Percentiles rank a stretch among this genome's conserved stretches.
These are phyloP conservation scores for Tuber microsphaerosporum DNA, from an alignment of 495 filamentous ascomycete genomes.

Conservation along the genomic window DNA sequence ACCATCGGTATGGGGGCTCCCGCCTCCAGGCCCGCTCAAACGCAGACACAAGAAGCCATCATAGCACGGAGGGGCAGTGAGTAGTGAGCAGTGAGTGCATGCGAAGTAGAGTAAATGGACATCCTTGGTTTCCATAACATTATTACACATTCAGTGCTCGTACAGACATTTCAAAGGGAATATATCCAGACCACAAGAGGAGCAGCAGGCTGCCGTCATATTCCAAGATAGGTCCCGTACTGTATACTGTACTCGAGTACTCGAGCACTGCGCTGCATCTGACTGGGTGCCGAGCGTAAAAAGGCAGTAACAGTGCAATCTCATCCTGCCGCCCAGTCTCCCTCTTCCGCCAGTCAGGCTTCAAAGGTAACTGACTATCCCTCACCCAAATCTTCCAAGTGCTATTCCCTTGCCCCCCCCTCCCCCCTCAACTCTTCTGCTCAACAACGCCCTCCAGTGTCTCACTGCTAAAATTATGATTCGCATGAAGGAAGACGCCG, in stretches of 20 bases:
- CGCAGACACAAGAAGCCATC: neutral
- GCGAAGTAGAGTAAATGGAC: neutral
- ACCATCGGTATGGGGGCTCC: neutral
- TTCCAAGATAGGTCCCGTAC: neutral
- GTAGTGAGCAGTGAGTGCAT: neutral
- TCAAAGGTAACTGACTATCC: neutral
- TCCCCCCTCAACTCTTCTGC: neutral
- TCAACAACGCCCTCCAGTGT: neutral
- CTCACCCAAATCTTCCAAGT: neutral
- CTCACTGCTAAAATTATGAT: neutral
- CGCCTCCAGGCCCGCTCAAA: neutral
- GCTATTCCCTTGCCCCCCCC: neutral
- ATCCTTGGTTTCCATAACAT: neutral
- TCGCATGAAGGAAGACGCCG: neutral
- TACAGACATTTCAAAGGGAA: neutral
- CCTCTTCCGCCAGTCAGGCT: neutral
- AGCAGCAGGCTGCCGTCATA: neutral
- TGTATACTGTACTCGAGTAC: neutral
- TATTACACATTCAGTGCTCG: neutral
- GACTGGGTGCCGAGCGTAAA: neutral
- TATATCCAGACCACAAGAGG: neutral
- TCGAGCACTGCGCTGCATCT: neutral
- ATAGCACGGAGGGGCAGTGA: neutral
- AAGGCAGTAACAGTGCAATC: conserved; percentile 1
- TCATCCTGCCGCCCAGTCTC: neutral